Evolutionary conservation across 2,329 filamentous ascomycete species (phyloP), one percentile per base, ranked within the genome.

Genomic region (Lojkania enalia): DNA sequence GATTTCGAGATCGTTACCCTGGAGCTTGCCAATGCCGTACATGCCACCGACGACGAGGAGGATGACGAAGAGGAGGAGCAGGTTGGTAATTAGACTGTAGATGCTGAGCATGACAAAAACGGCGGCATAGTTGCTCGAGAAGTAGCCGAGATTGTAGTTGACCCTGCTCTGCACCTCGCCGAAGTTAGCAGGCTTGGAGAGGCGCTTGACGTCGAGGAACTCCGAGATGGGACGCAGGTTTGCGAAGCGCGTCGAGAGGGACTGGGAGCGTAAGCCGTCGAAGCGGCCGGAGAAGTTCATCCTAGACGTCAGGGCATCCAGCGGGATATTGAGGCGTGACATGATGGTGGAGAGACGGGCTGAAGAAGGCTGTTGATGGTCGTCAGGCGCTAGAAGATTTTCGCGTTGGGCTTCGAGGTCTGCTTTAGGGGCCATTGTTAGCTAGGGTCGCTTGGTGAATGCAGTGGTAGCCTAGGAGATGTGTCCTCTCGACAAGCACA

Each of bases 71-170:
- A 96, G 83, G 40, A 99, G 81, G 35, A 85, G 74, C 64, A 83
- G 78, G 75, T 96, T 97, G 61, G 89, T 94, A 64, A 99, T 80
- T 64, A 99, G 76, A 64, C 88, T 88, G 79, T 99, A 99, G 75
- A 99, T 86, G 78, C 87, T 89, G 66, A 99, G 86, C 86, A 99
- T 95, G 62, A 88, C 79, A 70, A 97, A 96, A 61, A 97, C 83
- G 54, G 88, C 86, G 58, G 88, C 87, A 81, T 99, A 99, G 79
- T 99, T 99, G 86, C 90, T 96, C 52, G 90, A 95, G 80, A 95
- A 99, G 78, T 97, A 87, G 71, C 87, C 84, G 56, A 99, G 77
- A 74, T 99, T 99, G 85, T 96, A 96, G 79, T 95, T 95, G 76
- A 96, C 85, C 56, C 92, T 85, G 60, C 86, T 90, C 74, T 97